A percentile compares a stretch with the other conserved stretches of the same genome.
Conservation (phyloP, 495 filamentous ascomycete genomes). For the Penicillium macrosclerotiorum region DNA sequence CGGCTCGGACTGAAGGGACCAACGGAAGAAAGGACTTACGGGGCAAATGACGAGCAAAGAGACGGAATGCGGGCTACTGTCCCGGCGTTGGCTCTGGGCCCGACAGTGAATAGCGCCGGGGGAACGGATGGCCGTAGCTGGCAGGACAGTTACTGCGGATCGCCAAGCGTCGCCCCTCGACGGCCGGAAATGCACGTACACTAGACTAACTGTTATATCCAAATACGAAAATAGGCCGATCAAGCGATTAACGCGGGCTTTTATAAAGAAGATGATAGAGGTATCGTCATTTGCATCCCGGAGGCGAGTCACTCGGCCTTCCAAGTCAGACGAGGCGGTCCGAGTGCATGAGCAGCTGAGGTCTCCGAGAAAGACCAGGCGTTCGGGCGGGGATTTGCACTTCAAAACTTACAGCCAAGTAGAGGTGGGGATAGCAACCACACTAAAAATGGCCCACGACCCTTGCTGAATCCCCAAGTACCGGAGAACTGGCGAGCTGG, state of each 20-base stretch:
- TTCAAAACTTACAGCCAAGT: too few relatives aligned
- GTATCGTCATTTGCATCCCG: background rate
- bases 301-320: conserved; percentile 10
- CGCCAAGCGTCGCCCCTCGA: too few relatives aligned
- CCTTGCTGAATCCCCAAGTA: too few relatives aligned
- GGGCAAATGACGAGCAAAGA: conserved; percentile 15
- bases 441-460: background rate
- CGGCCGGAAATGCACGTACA: too few relatives aligned
- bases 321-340: background rate
- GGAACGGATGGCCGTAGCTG: conserved; percentile 38
- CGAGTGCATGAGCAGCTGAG: conserved; percentile 6
- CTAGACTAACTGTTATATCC: too few relatives aligned
- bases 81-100: conserved; percentile 13
- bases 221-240: background rate
- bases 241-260: background rate
- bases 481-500: too few relatives aligned
- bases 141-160: conserved; percentile 8
- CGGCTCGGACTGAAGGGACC: conserved; percentile 24
- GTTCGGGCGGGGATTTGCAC: too few relatives aligned
- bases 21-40: conserved; percentile 22
- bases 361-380: background rate
- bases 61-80: conserved; percentile 13
- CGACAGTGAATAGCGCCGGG: conserved; percentile 29
- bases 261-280: background rate
- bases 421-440: background rate